Base-by-base conservation (phyloP, 2,329 filamentous ascomycete genomes). In the Dactylellina cionopaga region DNA sequence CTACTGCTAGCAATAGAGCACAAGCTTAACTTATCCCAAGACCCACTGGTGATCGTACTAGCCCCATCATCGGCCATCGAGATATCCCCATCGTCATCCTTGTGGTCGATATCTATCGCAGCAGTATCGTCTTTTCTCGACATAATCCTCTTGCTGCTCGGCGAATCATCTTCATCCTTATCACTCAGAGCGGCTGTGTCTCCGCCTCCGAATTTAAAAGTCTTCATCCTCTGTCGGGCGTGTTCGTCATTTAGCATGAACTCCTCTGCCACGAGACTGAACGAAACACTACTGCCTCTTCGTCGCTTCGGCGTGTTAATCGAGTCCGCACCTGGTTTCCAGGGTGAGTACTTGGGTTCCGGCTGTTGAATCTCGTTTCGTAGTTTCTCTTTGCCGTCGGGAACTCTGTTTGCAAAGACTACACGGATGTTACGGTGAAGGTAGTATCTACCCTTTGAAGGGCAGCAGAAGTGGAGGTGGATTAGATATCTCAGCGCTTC, bases 341-440 rank as follows among this genome's bases (percentile, higher is more conserved):
- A 98, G 0, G 89, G 84, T 62, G 89, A 91, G 79, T 92, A 99
- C 17, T 89, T 87, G 17, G 95, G 95, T 76, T 97, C 92, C 0
- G 94, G 94, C 70, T 91, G 85, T 35, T 95, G 92, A 3, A 94
- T 89, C 79, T 99, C 95, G 77, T 96, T 97, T 29, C 89, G 86
- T 37, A 99, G 84, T 78, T 90, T 94, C 80, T 98, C 94, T 79
- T 97, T 96, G 39, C 92, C 94, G 77, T 98, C 95, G 0, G 95
- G 94, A 0, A 97, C 94, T 24, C 95, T 88, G 79, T 98, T 98
- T 59, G 95, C 95, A 79, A 99, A 99, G 2, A 99, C 94, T 33
- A 98, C 92, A 11, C 95, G 89, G 68, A 98, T 90, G 76, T 88
- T 92, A 77, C 95, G 96, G 82, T 98, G 95, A 4, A 99, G 83